Base-by-base conservation (phyloP, 139 green algal genomes). In the Chlamydomonas sphaeroides region DNA sequence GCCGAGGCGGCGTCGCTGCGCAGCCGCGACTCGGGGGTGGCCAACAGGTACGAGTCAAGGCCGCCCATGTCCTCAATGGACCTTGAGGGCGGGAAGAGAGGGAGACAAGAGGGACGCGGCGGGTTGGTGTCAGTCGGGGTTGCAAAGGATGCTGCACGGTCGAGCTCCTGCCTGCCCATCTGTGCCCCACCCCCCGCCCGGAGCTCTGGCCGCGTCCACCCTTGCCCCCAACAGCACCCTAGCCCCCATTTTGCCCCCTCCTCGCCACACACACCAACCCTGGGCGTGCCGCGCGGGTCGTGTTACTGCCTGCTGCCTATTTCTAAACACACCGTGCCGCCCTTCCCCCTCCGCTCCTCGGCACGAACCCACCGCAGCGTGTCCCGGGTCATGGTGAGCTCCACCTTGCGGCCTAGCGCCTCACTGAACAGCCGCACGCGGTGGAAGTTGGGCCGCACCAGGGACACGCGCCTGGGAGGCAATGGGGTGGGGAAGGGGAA, bases 51-150 rank as follows among this genome's bases (percentile, higher is more conserved):
- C 3, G 86, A 71, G 83, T 98, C 95, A 30, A 98, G 84, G 23
- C 95, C 93, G 38, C 95, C 95, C 33, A 83, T 86, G 65, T 95
- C 94, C 85, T 98, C 95, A 65, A 98, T 98, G 18, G 66, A 84
- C 71, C 92, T 96, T 86, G 23, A 25, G 23, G 17, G 5, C 15
- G 17, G 59, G 28, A 35, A 36, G 28, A 65, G 28, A 15, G 30
- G 26, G 26, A 18, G 36, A 36, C 28, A 36, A 18, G 30, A 28
- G 8, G 28, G 5, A 28, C 59, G 26, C 30, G 2, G 59, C 5
- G 28, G 30, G 26, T 36, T 11, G 5, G 53, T 28, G 53, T 62
- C 5, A 28, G 23, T 62, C 15, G 14, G 53, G 11, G 11, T 14
- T 51, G 10, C 45, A 10, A 10, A 51, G 10, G 45, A 10, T 51